These are phyloP conservation scores for Glycine soja DNA, from an alignment of 306 rosid genomes.

Conservation along the genomic window DNA sequence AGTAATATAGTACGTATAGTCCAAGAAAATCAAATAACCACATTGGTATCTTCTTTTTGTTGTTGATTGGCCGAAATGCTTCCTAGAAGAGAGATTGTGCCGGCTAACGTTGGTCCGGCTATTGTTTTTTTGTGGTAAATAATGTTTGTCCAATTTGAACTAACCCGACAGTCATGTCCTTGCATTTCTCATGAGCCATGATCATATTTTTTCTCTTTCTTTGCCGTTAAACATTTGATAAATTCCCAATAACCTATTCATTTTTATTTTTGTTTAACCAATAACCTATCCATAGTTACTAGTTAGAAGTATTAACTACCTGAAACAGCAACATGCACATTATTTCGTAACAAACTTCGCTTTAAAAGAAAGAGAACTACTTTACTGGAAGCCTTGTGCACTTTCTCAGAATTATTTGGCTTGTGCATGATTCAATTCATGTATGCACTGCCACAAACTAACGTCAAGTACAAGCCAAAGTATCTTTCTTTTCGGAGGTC, in stretches of 20 bases:
- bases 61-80: constrained; percentile 1
- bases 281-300: not conserved
- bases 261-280: too few relatives aligned
- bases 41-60: not conserved
- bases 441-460: not conserved
- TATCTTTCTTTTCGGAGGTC: not conserved
- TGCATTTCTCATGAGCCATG: constrained; percentile 8
- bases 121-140: not conserved
- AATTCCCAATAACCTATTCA: not conserved
- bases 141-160: not conserved
- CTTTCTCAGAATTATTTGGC: not conserved
- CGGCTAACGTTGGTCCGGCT: not conserved
- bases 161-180: not conserved
- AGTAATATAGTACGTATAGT: not conserved
- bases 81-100: constrained; percentile 16
- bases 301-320: not conserved
- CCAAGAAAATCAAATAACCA: constrained; percentile 32
- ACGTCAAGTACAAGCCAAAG: not conserved
- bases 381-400: not conserved
- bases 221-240: not conserved
- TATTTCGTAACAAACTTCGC: not conserved
- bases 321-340: not conserved
- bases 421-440: not conserved
- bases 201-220: not conserved
- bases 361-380: not conserved